Evolutionary conservation across 306 rosid genomes (phyloP), one percentile per base, ranked within the genome.

Genomic region (Sechiopsis laciniata): DNA sequence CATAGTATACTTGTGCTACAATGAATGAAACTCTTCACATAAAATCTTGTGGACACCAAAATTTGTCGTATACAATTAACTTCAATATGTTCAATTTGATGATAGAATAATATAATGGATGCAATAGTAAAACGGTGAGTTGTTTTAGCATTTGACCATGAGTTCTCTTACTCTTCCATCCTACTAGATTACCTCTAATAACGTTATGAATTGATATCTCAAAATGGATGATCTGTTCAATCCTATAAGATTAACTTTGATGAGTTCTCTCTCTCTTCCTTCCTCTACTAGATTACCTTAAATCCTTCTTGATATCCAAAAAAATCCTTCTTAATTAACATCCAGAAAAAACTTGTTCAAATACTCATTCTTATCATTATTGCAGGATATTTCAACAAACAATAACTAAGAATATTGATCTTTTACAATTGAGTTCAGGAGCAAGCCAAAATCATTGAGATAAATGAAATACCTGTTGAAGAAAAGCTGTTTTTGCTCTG

Each of bases 401-500:
- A 37, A 61, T 65, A 37, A 65, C 24, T 37, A 40, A 4, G 5
- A 15, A 35, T 37, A 37, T 22, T 15, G 52, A 35, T 35, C 48
- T 40, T 37, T 40, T 69, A 69, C 57, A 20, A 68, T 48, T 15
- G 22, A 68, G 57, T 21, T 46, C 40, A 46, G 12, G 13, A 53
- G 61, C 17, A n/a, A 29, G 12, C 62, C 50, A 52, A 29, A 71
- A 54, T n/a, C 20, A 5, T 29, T 24, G 26, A 74, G 45, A 6
- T 0, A 82, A 32, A 51, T 73, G 40, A 67, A 72, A 77, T 75
- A 89, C 99, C 89, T 85, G 91, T 75, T 81, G 90, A 75, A 95
- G 92, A 70, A 87, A 89, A 69, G 87, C 97, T 62, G 96, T 96
- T 84, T 91, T 95, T 60, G 99, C 95, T 82, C 96, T 85, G 74